Evolutionary conservation across 805 yeast species (phyloP).

Genomic region (Scheffersomyces ergatensis): DNA sequence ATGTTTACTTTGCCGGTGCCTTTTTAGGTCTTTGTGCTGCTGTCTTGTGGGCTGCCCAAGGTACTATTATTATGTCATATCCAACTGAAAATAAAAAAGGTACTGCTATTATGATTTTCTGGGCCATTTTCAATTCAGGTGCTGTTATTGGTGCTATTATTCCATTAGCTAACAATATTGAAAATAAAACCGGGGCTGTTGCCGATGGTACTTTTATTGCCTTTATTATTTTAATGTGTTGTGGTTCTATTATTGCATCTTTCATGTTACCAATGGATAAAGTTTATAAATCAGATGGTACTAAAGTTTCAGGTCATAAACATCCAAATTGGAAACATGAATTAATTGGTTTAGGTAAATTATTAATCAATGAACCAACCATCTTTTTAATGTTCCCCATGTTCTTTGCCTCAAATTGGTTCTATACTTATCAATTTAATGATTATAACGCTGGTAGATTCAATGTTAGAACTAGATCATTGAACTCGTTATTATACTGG

Average conservation of each 20-base stretch:
- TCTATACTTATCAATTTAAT: constrained; percentile 63
- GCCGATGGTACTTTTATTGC: constrained; percentile 54
- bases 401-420: constrained; percentile 65
- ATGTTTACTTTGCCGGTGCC: constrained; percentile 56
- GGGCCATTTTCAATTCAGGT: constrained; percentile 63
- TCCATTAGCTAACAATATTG: constrained; percentile 54
- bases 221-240: constrained; percentile 49
- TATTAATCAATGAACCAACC: constrained; percentile 40
- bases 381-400: constrained; percentile 52
- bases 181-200: constrained; percentile 31
- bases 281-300: constrained; percentile 50
- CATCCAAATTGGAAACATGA: constrained; percentile 48
- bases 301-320: constrained; percentile 43
- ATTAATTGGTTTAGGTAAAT: constrained; percentile 35
- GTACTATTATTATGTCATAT: constrained; percentile 55
- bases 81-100: constrained; percentile 56
- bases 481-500: constrained; percentile 63
- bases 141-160: constrained; percentile 58
- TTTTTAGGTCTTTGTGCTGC: constrained; percentile 56
- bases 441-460: constrained; percentile 55
- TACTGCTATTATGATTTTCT: constrained; percentile 50
- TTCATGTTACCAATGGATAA: constrained; percentile 47
- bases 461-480: constrained; percentile 58
- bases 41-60: constrained; percentile 59
- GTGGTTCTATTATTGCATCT: constrained; percentile 45